Evolutionary conservation across 1,284 basidiomycete species (phyloP), one percentile per base, ranked within the genome.

Genomic region (Somion occarium): DNA sequence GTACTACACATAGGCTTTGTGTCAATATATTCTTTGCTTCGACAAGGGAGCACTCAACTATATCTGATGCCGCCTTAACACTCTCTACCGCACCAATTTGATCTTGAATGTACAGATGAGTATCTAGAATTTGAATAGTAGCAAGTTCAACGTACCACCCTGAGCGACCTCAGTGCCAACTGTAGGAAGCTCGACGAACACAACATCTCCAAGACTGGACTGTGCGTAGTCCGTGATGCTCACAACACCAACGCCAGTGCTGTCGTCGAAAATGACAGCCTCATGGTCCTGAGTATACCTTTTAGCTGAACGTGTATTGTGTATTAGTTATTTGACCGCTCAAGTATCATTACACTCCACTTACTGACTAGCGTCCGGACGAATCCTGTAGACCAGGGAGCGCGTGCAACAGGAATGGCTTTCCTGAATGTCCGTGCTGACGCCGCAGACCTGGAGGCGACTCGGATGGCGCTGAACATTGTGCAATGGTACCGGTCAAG

Each of bases 51-150:
- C 5, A 39, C 38, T 39, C 38, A 68, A 89, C 89, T 66, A 98
- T 96, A 69, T 98, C 95, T 5, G 94, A 97, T 27, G 94, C 93
- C 38, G 95, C 93, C 71, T 99, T 99, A 57, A 99, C 96, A 59
- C 93, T 97, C 73, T 99, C 96, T 23, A 99, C 93, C 5, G 93
- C 92, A 50, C 97, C 96, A 64, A 98, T 91, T 61, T 88, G 75
- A 52, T 94, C 96, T 98, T 63, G 11, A 52, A 57, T 9, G 39
- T 37, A 15, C 18, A n/a, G 34, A 38, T 23, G 37, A 45, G 39
- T 38, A 37, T 41, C 15, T 30, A 15, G 20, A 5, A 42, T n/a
- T 9, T 34, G 5, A 45, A 46, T 44, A 34, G 53, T 24, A 41
- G 30, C 30, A 26, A 48, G 30, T 34, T 19, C 22, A 12, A 67